Percentiles rank a stretch among this genome's conserved stretches.
Evolutionary conservation across 31 red algal species (phyloP).

Genomic region (Porphyra umbilicalis): DNA sequence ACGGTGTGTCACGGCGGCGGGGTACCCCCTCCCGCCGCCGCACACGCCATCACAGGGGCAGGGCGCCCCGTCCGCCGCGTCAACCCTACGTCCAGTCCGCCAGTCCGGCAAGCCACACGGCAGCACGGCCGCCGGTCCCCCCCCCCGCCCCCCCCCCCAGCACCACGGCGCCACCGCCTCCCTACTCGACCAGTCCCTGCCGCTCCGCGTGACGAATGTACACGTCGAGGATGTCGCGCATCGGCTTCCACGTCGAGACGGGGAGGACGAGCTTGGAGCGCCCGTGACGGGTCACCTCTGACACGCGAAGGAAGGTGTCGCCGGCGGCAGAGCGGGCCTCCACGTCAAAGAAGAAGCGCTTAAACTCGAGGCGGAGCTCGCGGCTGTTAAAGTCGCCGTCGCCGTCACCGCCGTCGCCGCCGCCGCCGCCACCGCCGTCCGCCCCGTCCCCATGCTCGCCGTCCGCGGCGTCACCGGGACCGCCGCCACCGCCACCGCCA

Average conservation of each 20-base stretch:
- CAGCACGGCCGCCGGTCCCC: too few relatives aligned
- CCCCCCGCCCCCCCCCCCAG: too few relatives aligned
- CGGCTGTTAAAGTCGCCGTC: background rate
- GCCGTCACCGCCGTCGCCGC: background rate
- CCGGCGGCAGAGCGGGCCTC: background rate
- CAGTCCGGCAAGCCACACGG: too few relatives aligned
- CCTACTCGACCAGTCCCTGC: background rate
- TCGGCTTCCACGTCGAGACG: background rate
- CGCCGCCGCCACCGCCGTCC: background rate
- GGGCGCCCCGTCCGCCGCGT: too few relatives aligned
- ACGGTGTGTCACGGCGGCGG: too few relatives aligned
- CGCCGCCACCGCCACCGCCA: background rate
- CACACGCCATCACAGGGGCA: too few relatives aligned
- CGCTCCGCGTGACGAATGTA: background rate
- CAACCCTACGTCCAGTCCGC: too few relatives aligned
- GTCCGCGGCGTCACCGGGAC: background rate
- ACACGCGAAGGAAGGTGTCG: background rate
- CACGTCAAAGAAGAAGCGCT: slow-evolving; percentile 1
- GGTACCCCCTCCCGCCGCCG: too few relatives aligned
- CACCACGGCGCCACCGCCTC: too few relatives aligned
- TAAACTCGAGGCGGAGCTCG: background rate
- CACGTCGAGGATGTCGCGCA: background rate
- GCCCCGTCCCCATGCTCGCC: background rate
- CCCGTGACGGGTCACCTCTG: background rate
- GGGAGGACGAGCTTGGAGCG: background rate